Conservation (phyloP, 2,329 filamentous ascomycete genomes). For the Fusarium domesticum region DNA sequence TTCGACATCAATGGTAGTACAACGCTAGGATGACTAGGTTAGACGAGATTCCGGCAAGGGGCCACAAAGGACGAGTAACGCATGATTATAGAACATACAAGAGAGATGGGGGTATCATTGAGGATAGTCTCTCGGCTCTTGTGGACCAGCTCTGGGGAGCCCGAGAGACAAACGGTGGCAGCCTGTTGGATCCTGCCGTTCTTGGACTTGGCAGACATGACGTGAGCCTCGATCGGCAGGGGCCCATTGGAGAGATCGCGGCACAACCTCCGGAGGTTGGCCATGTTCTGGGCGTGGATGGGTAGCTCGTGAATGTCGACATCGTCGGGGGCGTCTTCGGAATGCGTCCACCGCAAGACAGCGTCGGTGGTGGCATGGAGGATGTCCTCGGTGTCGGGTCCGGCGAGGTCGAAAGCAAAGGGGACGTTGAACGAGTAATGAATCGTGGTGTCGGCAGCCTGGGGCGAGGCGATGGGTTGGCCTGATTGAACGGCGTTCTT, state of each 20-base stretch:
- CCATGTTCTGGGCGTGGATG: constrained; percentile 85
- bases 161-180: constrained; percentile 88
- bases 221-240: constrained; percentile 75
- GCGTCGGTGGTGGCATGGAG: constrained; percentile 87
- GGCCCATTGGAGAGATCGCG: constrained; percentile 70
- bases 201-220: constrained; percentile 79
- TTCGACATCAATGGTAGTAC: constrained; percentile 90
- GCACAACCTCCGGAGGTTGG: constrained; percentile 75
- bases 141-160: constrained; percentile 81
- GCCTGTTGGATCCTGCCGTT: constrained; percentile 63
- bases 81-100: constrained; percentile 63
- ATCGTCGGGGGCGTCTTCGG: constrained; percentile 79
- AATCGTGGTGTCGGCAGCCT: constrained; percentile 72
- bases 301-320: constrained; percentile 85
- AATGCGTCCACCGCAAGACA: constrained; percentile 88
- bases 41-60: constrained; percentile 4
- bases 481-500: constrained; percentile 53
- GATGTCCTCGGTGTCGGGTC: constrained; percentile 91
- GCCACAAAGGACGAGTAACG: not conserved
- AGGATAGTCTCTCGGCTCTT: constrained; percentile 86
- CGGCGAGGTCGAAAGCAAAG: constrained; percentile 86
- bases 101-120: constrained; percentile 85
- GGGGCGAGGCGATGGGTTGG: constrained; percentile 62
- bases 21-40: constrained; percentile 58
- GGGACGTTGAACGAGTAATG: constrained; percentile 97